These are phyloP conservation scores for Fusarium zealandicum DNA, from an alignment of 2,329 filamentous ascomycete genomes.

Conservation along the genomic window DNA sequence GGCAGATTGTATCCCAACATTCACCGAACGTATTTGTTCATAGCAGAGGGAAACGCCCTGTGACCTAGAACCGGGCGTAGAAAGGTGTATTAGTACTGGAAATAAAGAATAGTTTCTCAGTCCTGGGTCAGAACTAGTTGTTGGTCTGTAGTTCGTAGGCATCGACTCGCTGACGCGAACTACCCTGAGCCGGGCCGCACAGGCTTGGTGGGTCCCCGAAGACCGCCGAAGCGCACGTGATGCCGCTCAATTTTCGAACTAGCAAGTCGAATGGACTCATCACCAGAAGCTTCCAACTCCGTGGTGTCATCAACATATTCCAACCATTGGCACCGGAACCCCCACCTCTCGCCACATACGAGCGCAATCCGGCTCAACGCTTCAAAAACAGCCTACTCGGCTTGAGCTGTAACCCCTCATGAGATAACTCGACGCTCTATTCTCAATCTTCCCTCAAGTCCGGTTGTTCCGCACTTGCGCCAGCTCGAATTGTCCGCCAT, in stretches of 20 bases:
- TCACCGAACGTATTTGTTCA: background rate
- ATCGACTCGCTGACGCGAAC: constrained; percentile 25
- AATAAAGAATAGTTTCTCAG: background rate
- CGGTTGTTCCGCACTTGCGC: constrained; percentile 48
- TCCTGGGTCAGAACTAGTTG: background rate
- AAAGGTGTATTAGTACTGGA: background rate
- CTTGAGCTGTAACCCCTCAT: constrained; percentile 42
- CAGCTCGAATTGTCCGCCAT: constrained; percentile 53
- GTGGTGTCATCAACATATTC: constrained; percentile 43
- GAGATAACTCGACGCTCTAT: constrained; percentile 42
- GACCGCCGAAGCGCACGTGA: constrained; percentile 41
- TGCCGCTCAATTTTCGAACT: constrained; percentile 43
- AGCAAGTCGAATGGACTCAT: constrained; percentile 38
- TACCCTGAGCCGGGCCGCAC: constrained; percentile 5
- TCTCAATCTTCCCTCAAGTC: constrained; percentile 34
- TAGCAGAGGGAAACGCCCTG: background rate
- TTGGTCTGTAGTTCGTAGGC: constrained; percentile 17
- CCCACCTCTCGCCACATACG: constrained; percentile 25
- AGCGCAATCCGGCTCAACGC: constrained; percentile 10
- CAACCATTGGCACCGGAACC: constrained; percentile 32
- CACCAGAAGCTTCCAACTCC: constrained; percentile 38
- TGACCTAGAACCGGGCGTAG: background rate
- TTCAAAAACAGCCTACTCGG: constrained; percentile 9
- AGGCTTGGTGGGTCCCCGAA: constrained; percentile 26
- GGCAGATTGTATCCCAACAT: background rate